A percentile compares a stretch with the other conserved stretches of the same genome.
These are phyloP conservation scores for Trichophyton schoenleinii DNA, from an alignment of 2,329 filamentous ascomycete species.

Conservation along the genomic window DNA sequence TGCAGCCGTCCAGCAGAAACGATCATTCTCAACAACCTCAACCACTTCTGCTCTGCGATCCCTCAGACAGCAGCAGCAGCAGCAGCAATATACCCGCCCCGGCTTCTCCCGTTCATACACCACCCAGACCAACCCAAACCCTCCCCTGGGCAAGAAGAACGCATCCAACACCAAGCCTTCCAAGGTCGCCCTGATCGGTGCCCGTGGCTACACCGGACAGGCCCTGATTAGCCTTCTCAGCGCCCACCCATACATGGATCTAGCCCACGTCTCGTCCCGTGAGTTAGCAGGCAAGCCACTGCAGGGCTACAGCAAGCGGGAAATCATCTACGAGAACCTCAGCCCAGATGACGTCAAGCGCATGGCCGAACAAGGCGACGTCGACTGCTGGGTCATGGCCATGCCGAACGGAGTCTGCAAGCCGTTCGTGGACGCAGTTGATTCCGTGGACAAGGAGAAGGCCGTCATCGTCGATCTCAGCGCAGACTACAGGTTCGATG, in stretches of 20 bases:
- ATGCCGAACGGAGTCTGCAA: conserved; percentile 91
- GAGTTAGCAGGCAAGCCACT: conserved; percentile 80
- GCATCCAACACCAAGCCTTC: conserved; percentile 67
- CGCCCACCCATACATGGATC: conserved; percentile 75
- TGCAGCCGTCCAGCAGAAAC: conserved; percentile 46
- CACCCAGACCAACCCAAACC: conserved; percentile 52
- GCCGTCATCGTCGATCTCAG: conserved; percentile 85
- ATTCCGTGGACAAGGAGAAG: conserved; percentile 52
- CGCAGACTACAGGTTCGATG: conserved; percentile 89
- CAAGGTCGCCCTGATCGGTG: conserved; percentile 76
- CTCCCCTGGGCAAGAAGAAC: conserved; percentile 78
- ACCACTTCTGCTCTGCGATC: conserved; percentile 27
- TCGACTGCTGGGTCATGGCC: conserved; percentile 97
- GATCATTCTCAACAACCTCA: conserved; percentile 52
- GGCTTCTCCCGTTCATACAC: conserved; percentile 29
- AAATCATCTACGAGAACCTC: conserved; percentile 86
- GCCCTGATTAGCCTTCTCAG: conserved; percentile 80
- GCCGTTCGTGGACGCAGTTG: conserved; percentile 81
- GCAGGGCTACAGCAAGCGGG: conserved; percentile 77
- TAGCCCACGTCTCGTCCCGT: conserved; percentile 83
- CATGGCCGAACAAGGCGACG: conserved; percentile 70
- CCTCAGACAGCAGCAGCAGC: conserved; percentile 14
- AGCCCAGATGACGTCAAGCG: conserved; percentile 71
- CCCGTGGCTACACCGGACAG: conserved; percentile 87
- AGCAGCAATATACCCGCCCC: background rate